Evolutionary conservation across 352 stramenopile species (phyloP).

Genomic region (Pythium aquatile): DNA sequence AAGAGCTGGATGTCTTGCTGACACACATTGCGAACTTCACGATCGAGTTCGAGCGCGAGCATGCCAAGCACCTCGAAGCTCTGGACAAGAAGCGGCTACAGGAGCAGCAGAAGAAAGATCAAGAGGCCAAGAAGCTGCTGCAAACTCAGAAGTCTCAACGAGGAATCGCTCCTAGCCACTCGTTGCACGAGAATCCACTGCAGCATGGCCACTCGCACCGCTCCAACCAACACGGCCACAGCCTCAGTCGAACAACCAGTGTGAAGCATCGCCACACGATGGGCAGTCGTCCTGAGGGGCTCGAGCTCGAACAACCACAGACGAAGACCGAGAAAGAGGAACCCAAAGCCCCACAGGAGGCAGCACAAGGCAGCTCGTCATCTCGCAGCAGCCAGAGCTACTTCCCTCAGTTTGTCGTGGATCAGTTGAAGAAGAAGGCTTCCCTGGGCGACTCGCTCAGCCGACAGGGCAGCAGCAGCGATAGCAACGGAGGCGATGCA

Average conservation of each 20-base stretch:
- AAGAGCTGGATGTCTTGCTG: slow-evolving; percentile 75
- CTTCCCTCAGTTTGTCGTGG: slow-evolving; percentile 29
- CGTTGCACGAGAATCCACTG: slow-evolving; percentile 24
- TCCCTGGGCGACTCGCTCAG: slow-evolving; percentile 7
- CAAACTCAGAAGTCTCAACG: slow-evolving; percentile 7
- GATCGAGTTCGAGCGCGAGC: slow-evolving; percentile 65
- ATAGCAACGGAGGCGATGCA: neutral
- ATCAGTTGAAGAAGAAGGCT: slow-evolving; percentile 24
- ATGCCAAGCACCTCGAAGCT: slow-evolving; percentile 62
- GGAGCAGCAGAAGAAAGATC: slow-evolving; percentile 24
- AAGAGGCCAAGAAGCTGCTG: slow-evolving; percentile 21
- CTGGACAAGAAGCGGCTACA: slow-evolving; percentile 30
- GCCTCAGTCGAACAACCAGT: neutral
- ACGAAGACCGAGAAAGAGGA: neutral
- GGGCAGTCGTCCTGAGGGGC: slow-evolving; percentile 11
- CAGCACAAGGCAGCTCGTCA: neutral
- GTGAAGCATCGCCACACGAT: slow-evolving; percentile 18
- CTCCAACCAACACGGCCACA: slow-evolving; percentile 16
- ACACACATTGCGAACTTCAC: slow-evolving; percentile 76
- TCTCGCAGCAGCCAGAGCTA: slow-evolving; percentile 16
- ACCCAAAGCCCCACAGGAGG: neutral
- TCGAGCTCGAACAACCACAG: neutral
- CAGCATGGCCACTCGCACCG: slow-evolving; percentile 2
- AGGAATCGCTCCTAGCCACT: slow-evolving; percentile 11
- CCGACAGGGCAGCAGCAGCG: neutral